These are phyloP conservation scores for Puccinia horiana DNA, from an alignment of 1,284 basidiomycete genomes.

Conservation along the genomic window DNA sequence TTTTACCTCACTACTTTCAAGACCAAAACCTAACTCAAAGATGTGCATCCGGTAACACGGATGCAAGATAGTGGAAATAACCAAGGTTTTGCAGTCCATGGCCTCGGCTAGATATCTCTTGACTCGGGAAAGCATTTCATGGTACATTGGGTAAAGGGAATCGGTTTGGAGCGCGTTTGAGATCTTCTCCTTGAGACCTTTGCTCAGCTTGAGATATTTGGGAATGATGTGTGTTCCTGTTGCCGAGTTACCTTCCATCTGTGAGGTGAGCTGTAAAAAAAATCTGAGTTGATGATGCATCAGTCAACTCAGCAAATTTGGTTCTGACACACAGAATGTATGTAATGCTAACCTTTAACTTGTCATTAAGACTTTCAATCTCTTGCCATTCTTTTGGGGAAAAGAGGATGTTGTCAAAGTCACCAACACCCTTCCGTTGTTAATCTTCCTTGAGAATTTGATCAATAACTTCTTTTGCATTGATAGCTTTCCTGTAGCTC, in stretches of 20 bases:
- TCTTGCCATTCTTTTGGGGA: background rate
- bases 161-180: background rate
- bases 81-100: background rate
- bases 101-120: background rate
- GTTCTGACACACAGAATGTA: background rate
- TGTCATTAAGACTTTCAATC: background rate
- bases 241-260: background rate
- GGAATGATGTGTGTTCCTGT: background rate
- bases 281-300: background rate
- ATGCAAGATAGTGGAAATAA: background rate
- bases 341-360: background rate
- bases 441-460: background rate
- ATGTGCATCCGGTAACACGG: background rate
- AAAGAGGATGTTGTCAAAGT: background rate
- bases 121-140: background rate
- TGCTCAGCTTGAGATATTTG: background rate
- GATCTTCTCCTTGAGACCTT: background rate
- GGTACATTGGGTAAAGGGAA: conserved; percentile 14
- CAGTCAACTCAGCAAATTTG: background rate
- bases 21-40: background rate
- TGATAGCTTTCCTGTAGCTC: background rate
- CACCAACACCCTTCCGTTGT: background rate
- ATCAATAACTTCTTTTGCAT: background rate
- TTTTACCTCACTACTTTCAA: background rate
- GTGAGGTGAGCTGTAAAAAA: background rate